Evolutionary conservation across 129 eudicot genomes (phyloP).

Genomic region (Pittosporum tobira): DNA sequence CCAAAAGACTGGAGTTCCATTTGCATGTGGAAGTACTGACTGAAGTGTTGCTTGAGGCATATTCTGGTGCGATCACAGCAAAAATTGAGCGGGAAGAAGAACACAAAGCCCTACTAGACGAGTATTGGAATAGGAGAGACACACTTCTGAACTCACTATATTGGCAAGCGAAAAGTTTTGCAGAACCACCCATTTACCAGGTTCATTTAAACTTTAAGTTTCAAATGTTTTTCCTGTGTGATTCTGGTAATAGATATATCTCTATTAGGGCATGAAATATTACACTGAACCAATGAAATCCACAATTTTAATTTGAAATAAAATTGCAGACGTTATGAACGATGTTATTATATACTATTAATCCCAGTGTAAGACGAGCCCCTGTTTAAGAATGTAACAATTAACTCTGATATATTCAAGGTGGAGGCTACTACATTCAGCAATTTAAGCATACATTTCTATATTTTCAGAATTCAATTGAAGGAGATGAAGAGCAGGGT

Average conservation of each 20-base stretch:
- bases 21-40: conserved; percentile 49
- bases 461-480: conserved; percentile 45
- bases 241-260: background rate
- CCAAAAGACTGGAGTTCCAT: conserved; percentile 50
- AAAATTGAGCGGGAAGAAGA: conserved; percentile 81
- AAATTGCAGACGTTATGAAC: too few species aligned
- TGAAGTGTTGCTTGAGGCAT: conserved; percentile 77
- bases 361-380: too few species aligned
- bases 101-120: conserved; percentile 53
- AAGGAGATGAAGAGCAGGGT: conserved; percentile 47
- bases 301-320: too few species aligned
- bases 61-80: conserved; percentile 78
- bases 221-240: background rate
- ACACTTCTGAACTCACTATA: conserved; percentile 65
- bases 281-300: too few species aligned
- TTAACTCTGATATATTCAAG: too few species aligned
- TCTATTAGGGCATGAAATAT: too few species aligned
- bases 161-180: conserved; percentile 58
- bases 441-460: conserved; percentile 6
- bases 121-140: conserved; percentile 74
- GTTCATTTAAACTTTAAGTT: conserved; percentile 21
- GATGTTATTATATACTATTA: too few species aligned
- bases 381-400: too few species aligned
- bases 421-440: background rate
- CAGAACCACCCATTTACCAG: conserved; percentile 39